Conservation (phyloP, 164 flowering plant genomes). For the Taxillus chinensis region DNA sequence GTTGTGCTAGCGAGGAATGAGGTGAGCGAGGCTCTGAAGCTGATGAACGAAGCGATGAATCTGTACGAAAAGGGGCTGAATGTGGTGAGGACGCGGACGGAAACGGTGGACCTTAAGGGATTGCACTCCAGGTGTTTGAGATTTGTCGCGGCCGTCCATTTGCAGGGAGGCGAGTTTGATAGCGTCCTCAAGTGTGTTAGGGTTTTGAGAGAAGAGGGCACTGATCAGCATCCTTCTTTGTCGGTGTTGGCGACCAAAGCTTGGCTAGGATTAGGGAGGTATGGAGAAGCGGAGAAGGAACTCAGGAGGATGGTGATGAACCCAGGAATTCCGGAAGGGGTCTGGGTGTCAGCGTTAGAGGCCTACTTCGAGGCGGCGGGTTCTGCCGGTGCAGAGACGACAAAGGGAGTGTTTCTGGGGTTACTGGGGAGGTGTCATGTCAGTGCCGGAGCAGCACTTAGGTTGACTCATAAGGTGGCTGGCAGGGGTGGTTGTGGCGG, state of each 20-base stretch:
- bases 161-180: conserved; percentile 77
- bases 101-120: conserved; percentile 31
- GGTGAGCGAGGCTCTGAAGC: conserved; percentile 48
- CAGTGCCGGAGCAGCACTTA: conserved; percentile 63
- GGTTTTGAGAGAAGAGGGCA: conserved; percentile 57
- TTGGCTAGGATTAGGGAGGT: conserved; percentile 74
- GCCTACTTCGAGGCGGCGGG: conserved; percentile 68
- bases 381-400: conserved; percentile 66
- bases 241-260: conserved; percentile 88
- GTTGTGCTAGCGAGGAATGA: conserved; percentile 27
- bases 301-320: conserved; percentile 60
- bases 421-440: conserved; percentile 69
- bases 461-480: conserved; percentile 49
- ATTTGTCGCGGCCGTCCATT: conserved; percentile 75
- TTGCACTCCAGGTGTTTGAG: conserved; percentile 53
- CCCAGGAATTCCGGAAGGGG: conserved; percentile 71
- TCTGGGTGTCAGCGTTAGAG: conserved; percentile 88
- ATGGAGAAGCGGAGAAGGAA: conserved; percentile 86
- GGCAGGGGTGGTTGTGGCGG: conserved; percentile 23
- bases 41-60: conserved; percentile 79
- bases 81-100: conserved; percentile 31
- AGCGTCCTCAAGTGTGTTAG: conserved; percentile 80
- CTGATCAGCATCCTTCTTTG: conserved; percentile 64
- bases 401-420: conserved; percentile 68
- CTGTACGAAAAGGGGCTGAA: conserved; percentile 69